These are phyloP conservation scores for Petunia secreta DNA, from an alignment of 257 asterid species.

Conservation along the genomic window DNA sequence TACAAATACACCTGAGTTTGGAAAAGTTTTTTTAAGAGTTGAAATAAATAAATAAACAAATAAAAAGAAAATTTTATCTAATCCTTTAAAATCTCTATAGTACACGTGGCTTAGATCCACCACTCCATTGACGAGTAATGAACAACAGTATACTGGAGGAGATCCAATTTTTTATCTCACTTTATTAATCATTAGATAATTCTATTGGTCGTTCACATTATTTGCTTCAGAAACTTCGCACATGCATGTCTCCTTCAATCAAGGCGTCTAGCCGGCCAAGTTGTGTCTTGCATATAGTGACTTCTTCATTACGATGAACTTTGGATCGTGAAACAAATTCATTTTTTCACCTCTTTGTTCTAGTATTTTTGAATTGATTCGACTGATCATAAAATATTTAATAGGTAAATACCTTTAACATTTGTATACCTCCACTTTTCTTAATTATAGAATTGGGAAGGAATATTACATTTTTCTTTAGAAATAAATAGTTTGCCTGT, in stretches of 20 bases:
- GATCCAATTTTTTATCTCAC: no score
- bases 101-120: no score
- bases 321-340: not conserved
- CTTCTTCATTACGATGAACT: not conserved
- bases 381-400: not conserved
- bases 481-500: not conserved
- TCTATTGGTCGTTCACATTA: no score
- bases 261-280: not conserved
- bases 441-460: not conserved
- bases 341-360: not conserved
- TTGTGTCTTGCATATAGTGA: not conserved
- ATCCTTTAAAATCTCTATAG: no score
- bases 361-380: not conserved
- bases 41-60: no score
- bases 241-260: slow-evolving; percentile 16
- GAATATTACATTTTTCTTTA: no score
- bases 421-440: not conserved
- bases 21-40: no score
- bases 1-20: no score
- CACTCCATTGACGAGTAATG: no score
- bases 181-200: no score
- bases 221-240: not conserved
- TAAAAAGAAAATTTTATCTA: no score
- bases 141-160: no score
- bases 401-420: not conserved